Evolutionary conservation across 768 basidiomycete species (phyloP).

Genomic region (Hortiboletus campestris): DNA sequence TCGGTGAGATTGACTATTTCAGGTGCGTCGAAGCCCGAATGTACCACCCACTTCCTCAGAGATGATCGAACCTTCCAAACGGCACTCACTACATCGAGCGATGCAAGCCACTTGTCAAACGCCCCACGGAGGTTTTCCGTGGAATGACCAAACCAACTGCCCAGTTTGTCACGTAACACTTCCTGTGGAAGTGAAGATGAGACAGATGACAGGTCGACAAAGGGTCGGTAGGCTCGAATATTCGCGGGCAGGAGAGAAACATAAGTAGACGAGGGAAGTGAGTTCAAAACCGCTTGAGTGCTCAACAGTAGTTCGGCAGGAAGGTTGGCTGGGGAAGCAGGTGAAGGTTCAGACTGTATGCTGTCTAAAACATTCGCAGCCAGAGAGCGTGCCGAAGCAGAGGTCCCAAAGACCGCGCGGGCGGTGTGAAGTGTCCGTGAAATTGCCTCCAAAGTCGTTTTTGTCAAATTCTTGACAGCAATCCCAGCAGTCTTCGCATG

Average conservation of each 20-base stretch:
- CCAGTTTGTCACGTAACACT: constrained; percentile 46
- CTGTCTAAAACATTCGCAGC: constrained; percentile 55
- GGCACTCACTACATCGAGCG: constrained; percentile 57
- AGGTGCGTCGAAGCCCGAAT: constrained; percentile 40
- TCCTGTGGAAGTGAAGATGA: constrained; percentile 49
- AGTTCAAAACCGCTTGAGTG: constrained; percentile 63
- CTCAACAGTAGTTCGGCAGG: constrained; percentile 59
- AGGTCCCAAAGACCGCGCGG: constrained; percentile 54
- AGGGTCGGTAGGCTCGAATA: constrained; percentile 80
- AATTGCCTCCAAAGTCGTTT: constrained; percentile 52
- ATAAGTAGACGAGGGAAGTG: constrained; percentile 81
- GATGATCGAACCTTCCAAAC: constrained; percentile 70
- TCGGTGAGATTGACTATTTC: constrained; percentile 47
- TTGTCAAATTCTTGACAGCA: constrained; percentile 54
- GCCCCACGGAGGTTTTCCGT: constrained; percentile 43
- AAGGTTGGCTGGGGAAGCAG: constrained; percentile 28
- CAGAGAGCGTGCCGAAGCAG: constrained; percentile 40
- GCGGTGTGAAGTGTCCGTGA: constrained; percentile 57
- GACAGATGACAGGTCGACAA: constrained; percentile 67
- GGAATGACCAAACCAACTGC: constrained; percentile 64
- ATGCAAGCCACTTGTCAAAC: constrained; percentile 55
- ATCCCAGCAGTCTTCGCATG: constrained; percentile 39
- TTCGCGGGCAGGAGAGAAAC: constrained; percentile 71
- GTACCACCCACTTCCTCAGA: constrained; percentile 45
- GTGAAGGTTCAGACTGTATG: constrained; percentile 54